phyloP scores from a whole-genome alignment of 352 stramenopile species.

The Vaucheria bursata region DNA sequence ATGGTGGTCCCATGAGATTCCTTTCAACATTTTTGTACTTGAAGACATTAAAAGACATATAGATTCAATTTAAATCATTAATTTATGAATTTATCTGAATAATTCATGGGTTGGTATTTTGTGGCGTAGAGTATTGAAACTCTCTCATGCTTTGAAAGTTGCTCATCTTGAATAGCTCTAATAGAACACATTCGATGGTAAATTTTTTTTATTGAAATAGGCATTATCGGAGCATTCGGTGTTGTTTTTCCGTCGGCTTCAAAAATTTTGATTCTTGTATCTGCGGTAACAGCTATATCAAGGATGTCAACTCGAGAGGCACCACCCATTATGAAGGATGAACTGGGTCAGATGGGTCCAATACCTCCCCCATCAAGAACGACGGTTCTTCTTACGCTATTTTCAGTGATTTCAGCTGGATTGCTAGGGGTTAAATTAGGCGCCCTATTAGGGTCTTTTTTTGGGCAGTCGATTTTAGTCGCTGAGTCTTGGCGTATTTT shows the following conservation, averaged over 20 bases:
- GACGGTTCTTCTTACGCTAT: neutral
- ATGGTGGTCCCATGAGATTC: too few species aligned
- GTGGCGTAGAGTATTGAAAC: too few species aligned
- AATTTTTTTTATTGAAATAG: too few species aligned
- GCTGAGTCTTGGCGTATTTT: neutral
- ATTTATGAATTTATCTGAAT: too few species aligned
- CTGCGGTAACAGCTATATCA: neutral
- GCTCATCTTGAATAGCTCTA: too few species aligned
- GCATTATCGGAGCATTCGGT: neutral
- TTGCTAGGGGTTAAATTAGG: neutral
- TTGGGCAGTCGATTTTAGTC: neutral
- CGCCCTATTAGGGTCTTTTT: neutral
- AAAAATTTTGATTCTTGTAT: neutral
- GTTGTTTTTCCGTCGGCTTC: neutral
- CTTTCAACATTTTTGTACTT: too few species aligned
- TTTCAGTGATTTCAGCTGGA: neutral
- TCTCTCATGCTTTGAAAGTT: too few species aligned
- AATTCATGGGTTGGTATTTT: too few species aligned
- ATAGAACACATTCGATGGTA: too few species aligned
- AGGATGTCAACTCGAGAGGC: neutral
- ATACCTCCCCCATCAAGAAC: neutral
- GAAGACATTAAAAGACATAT: too few species aligned
- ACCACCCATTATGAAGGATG: neutral
- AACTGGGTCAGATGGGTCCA: neutral
- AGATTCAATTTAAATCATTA: too few species aligned